Conservation (phyloP, 768 basidiomycete genomes). For the Russula lepida region DNA sequence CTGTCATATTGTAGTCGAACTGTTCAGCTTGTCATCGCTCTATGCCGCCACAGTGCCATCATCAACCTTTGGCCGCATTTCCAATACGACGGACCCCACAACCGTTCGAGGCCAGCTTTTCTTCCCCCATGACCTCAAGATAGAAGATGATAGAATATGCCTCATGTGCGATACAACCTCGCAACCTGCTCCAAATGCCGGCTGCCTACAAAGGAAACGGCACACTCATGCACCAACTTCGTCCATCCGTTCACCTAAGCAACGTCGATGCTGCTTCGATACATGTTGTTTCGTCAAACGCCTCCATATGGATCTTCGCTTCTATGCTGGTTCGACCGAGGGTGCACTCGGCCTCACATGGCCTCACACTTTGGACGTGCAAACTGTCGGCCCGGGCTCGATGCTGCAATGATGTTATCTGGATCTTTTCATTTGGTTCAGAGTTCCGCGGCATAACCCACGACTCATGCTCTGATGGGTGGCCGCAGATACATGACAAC, state of each 20-base stretch:
- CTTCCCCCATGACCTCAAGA: neutral
- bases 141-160: neutral
- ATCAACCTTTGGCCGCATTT: neutral
- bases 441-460: neutral
- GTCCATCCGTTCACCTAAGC: neutral
- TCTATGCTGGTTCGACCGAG: neutral
- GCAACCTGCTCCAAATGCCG: neutral
- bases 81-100: neutral
- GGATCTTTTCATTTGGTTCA: no score
- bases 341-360: neutral
- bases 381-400: neutral
- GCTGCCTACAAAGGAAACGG: neutral
- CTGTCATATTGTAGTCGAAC: neutral
- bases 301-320: neutral
- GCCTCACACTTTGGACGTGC: neutral
- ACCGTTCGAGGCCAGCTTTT: neutral
- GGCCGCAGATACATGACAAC: neutral
- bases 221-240: no score
- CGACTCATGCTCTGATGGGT: neutral
- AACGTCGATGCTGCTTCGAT: neutral
- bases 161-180: neutral
- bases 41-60: neutral
- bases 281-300: neutral
- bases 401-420: neutral
- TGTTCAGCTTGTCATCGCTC: neutral